phyloP scores from a whole-genome alignment of 352 stramenopile genomes.

The Globisporangium middletonii region DNA sequence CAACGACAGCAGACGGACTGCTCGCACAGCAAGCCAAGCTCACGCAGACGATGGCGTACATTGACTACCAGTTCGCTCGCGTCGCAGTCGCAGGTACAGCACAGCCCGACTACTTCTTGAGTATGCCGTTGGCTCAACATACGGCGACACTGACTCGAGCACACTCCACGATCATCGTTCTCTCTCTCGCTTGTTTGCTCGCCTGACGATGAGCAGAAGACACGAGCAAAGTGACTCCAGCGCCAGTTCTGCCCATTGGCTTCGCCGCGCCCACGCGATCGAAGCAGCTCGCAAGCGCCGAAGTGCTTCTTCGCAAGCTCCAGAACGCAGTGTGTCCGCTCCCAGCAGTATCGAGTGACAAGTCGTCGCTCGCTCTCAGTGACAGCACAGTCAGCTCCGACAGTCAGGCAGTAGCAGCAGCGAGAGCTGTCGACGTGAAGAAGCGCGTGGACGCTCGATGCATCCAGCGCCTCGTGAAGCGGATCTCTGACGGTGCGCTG shows the following conservation, averaged over 20 bases:
- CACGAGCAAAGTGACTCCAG: neutral
- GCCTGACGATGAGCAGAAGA: neutral
- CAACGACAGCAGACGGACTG: constrained; percentile 40
- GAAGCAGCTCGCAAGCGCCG: constrained; percentile 13
- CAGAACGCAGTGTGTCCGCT: constrained; percentile 20
- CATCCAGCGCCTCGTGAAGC: constrained; percentile 30
- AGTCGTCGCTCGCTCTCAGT: neutral
- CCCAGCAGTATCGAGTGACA: neutral
- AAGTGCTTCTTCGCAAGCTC: constrained; percentile 26
- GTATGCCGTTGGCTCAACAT: too few species aligned
- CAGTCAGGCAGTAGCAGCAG: constrained; percentile 1
- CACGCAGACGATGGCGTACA: constrained; percentile 28
- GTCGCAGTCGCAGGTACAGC: constrained; percentile 16
- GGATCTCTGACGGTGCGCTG: constrained; percentile 37
- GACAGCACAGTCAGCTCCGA: neutral
- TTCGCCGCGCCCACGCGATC: neutral
- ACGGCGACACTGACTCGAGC: too few species aligned
- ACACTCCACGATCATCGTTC: too few species aligned
- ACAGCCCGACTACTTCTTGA: neutral
- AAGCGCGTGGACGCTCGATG: constrained; percentile 34
- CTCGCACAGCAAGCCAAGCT: constrained; percentile 45
- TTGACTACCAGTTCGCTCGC: constrained; percentile 35
- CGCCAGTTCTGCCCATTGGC: neutral
- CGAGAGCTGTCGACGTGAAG: constrained; percentile 20
- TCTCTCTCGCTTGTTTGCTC: neutral